Percentiles rank a stretch among this genome's conserved stretches.
phyloP scores from a whole-genome alignment of 192 early-diverging fungal species.

The Entophlyctis luteolus region DNA sequence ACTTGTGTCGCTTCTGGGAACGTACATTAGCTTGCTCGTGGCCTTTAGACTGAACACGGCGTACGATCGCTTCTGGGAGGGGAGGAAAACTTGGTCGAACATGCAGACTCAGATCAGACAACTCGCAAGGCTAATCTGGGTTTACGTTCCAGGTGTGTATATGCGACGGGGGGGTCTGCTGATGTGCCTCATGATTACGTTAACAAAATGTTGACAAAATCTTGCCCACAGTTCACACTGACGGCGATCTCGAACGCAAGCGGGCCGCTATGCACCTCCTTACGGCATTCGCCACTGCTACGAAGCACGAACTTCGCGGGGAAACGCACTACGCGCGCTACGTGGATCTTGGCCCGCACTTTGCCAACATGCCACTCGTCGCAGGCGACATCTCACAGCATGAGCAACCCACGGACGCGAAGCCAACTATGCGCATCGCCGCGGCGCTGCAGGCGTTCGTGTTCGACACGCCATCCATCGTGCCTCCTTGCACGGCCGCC shows the following conservation, averaged over 20 bases:
- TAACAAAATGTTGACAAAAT: background rate
- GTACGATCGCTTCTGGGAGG: conserved; percentile 60
- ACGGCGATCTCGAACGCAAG: conserved; percentile 31
- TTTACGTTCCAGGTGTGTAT: conserved; percentile 33
- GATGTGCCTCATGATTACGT: background rate
- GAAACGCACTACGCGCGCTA: conserved; percentile 62
- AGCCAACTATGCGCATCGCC: background rate
- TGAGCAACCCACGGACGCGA: background rate
- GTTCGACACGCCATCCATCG: background rate
- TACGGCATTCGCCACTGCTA: conserved; percentile 69
- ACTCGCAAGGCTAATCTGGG: conserved; percentile 75
- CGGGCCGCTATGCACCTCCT: conserved; percentile 67
- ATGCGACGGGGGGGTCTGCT: too few species aligned
- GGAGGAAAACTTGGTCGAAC: conserved; percentile 77
- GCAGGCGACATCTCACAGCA: background rate
- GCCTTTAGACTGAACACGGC: conserved; percentile 14
- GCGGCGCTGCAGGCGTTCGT: background rate
- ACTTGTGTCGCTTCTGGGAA: conserved; percentile 35
- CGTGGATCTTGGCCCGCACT: conserved; percentile 53
- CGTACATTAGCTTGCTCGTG: conserved; percentile 23
- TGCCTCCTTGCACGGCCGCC: background rate
- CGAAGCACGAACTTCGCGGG: conserved; percentile 80
- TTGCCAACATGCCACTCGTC: background rate
- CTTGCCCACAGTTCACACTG: background rate
- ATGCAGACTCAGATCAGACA: conserved; percentile 69